These are phyloP conservation scores for Recurvomyces mirabilis DNA, from an alignment of 495 filamentous ascomycete genomes.

Conservation along the genomic window DNA sequence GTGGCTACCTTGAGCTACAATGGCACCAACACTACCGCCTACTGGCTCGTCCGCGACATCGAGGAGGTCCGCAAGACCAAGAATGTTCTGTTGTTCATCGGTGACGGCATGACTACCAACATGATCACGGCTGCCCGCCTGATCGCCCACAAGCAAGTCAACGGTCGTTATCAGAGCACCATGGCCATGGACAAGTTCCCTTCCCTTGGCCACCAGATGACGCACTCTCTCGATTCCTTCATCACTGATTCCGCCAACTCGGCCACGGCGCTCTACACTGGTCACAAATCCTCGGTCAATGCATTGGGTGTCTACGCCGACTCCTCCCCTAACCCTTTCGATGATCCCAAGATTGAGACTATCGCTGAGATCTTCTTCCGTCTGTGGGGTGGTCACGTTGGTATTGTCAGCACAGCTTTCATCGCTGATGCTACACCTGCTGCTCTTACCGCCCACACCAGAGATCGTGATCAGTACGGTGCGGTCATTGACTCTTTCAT, in stretches of 20 bases:
- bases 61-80: conserved; percentile 54
- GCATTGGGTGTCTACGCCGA: conserved; percentile 64
- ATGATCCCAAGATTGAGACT: conserved; percentile 71
- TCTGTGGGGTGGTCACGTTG: conserved; percentile 43
- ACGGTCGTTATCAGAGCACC: conserved; percentile 58
- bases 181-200: conserved; percentile 62
- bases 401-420: conserved; percentile 55
- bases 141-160: conserved; percentile 62
- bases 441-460: conserved; percentile 54
- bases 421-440: conserved; percentile 65
- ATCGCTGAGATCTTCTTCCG: conserved; percentile 60
- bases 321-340: conserved; percentile 50
- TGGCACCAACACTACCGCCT: conserved; percentile 50
- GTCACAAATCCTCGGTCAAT: conserved; percentile 65
- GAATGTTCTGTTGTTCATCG: conserved; percentile 69
- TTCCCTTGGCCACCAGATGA: conserved; percentile 37
- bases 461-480: conserved; percentile 49
- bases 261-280: conserved; percentile 60
- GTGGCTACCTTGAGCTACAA: conserved; percentile 60
- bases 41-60: conserved; percentile 59
- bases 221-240: conserved; percentile 59
- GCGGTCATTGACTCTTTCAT: conserved; percentile 45
- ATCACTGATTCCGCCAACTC: conserved; percentile 72
- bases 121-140: conserved; percentile 65
- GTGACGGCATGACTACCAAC: conserved; percentile 72